These are phyloP conservation scores for Chrysanthemum makinoi DNA, from an alignment of 129 eudicot genomes.

Conservation along the genomic window DNA sequence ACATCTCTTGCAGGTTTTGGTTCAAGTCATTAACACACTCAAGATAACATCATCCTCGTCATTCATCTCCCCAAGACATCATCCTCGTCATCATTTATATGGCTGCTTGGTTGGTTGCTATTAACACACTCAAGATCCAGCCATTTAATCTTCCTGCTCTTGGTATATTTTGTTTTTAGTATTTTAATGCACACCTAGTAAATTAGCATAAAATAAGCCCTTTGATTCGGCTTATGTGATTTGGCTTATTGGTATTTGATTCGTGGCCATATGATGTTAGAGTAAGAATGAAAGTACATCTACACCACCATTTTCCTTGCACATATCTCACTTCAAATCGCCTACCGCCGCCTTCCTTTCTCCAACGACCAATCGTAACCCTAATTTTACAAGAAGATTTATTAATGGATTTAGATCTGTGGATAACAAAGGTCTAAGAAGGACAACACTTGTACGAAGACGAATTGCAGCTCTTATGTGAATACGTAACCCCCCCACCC, in stretches of 20 bases:
- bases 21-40: too few species aligned
- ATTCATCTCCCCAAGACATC: too few species aligned
- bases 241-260: slow-evolving; percentile 1
- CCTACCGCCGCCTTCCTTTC: slow-evolving; percentile 29
- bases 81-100: too few species aligned
- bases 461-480: slow-evolving; percentile 97
- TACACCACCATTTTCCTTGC: background rate
- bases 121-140: slow-evolving; percentile 72
- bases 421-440: slow-evolving; percentile 91
- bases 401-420: slow-evolving; percentile 98
- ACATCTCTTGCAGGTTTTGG: too few species aligned
- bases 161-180: slow-evolving; percentile 37
- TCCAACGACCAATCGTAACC: slow-evolving; percentile 30
- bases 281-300: slow-evolving; percentile 47
- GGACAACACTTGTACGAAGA: slow-evolving; percentile 96
- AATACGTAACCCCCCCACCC: slow-evolving; percentile 66
- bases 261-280: slow-evolving; percentile 58
- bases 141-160: slow-evolving; percentile 90
- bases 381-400: background rate
- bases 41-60: too few species aligned
- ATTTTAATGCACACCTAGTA: background rate
- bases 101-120: slow-evolving; percentile 94
- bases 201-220: background rate
- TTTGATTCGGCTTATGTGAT: background rate
- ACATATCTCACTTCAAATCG: slow-evolving; percentile 1